These are phyloP conservation scores for Eucalyptus lansdowneana DNA, from an alignment of 345 rosid species.

Conservation along the genomic window DNA sequence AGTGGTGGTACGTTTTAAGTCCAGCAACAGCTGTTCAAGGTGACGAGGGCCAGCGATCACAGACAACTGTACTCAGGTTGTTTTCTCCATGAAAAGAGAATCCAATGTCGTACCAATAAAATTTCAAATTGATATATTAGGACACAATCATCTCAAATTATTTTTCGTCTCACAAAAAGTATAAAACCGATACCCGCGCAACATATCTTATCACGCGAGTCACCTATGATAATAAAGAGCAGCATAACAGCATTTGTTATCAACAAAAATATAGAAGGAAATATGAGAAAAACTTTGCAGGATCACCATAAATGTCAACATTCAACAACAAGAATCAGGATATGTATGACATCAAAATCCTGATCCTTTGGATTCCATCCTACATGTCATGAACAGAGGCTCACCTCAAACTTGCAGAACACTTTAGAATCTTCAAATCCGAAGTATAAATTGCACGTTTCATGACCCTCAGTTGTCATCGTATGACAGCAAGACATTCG, in stretches of 20 bases:
- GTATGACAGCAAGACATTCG: background rate
- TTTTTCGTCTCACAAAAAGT: background rate
- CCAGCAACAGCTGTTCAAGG: background rate
- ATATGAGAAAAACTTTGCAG: background rate
- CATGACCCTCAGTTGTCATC: background rate
- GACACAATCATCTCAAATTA: background rate
- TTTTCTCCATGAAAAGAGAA: background rate
- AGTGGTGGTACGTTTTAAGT: background rate
- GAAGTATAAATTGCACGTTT: background rate
- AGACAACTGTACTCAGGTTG: background rate
- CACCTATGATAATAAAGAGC: background rate
- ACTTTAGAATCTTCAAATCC: background rate
- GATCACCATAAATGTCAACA: background rate
- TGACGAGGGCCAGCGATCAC: background rate
- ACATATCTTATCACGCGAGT: background rate
- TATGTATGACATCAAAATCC: background rate
- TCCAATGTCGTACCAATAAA: background rate
- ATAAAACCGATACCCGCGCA: background rate
- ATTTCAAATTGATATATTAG: accelerated
- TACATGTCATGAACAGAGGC: background rate
- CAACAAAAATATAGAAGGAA: background rate
- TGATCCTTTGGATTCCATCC: background rate
- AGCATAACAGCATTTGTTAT: background rate
- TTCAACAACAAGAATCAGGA: background rate
- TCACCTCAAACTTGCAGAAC: background rate